These are phyloP conservation scores for Chlorella variabilis DNA, from an alignment of 163 green algal genomes.

Conservation along the genomic window DNA sequence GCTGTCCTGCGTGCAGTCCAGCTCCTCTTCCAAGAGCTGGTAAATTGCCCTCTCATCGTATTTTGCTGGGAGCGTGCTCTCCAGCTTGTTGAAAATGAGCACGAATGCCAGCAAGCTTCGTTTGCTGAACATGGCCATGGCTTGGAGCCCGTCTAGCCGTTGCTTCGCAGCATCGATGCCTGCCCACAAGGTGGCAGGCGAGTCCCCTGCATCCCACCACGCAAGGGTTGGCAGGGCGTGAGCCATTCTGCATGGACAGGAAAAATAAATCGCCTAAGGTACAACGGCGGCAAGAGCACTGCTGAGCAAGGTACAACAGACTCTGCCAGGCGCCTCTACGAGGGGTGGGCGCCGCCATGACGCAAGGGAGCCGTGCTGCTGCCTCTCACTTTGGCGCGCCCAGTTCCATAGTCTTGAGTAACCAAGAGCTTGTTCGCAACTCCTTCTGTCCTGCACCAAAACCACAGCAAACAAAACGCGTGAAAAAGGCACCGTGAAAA, in stretches of 20 bases:
- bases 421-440: constrained; percentile 1
- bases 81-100: constrained; percentile 6
- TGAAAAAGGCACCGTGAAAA: too few species aligned
- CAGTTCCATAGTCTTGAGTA: neutral
- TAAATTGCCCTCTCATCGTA: neutral
- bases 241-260: constrained; percentile 6
- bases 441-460: neutral
- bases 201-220: neutral
- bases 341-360: neutral
- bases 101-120: constrained; percentile 10
- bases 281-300: neutral
- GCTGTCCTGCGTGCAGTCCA: constrained; percentile 8
- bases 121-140: constrained; percentile 6
- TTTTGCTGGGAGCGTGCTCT: neutral
- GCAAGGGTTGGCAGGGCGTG: constrained; percentile 7
- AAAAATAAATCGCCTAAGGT: neutral
- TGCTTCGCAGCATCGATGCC: constrained; percentile 8
- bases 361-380: neutral
- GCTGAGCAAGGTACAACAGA: neutral
- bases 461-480: neutral
- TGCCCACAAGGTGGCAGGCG: constrained; percentile 1
- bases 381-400: constrained; percentile 1
- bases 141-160: neutral
- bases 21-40: constrained; percentile 1
- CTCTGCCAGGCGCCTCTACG: neutral